Conservation (phyloP, 768 basidiomycete species). For the Artomyces pyxidatus region DNA sequence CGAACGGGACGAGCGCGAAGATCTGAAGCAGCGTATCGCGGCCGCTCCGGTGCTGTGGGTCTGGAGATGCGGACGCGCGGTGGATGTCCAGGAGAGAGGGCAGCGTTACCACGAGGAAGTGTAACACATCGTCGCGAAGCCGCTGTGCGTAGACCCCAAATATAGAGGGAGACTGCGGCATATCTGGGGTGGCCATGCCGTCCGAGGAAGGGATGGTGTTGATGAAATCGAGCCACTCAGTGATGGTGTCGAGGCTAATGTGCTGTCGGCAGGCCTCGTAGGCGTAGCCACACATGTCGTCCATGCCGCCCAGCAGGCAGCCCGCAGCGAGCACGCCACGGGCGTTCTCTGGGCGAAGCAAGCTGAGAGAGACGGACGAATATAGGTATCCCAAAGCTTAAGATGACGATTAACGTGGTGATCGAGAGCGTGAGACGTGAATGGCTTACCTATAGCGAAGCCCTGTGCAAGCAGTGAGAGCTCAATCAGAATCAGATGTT, state of each 20-base stretch:
- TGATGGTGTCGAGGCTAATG: constrained; percentile 67
- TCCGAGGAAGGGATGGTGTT: constrained; percentile 46
- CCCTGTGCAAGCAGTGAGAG: neutral
- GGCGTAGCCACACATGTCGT: constrained; percentile 72
- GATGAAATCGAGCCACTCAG: constrained; percentile 72
- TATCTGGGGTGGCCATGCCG: constrained; percentile 40
- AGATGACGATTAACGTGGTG: constrained; percentile 10
- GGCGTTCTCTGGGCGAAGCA: constrained; percentile 71
- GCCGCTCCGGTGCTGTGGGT: constrained; percentile 35
- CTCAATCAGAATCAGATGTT: neutral
- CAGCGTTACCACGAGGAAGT: constrained; percentile 68
- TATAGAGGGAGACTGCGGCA: constrained; percentile 42
- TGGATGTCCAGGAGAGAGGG: constrained; percentile 57
- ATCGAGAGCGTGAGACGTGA: constrained; percentile 2
- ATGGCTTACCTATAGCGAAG: constrained; percentile 1
- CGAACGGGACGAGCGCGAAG: constrained; percentile 78
- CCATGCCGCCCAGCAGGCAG: constrained; percentile 80
- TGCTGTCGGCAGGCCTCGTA: constrained; percentile 73
- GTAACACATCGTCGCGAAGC: constrained; percentile 69
- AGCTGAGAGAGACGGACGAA: constrained; percentile 59
- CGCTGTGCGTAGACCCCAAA: constrained; percentile 74
- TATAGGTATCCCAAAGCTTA: constrained; percentile 76
- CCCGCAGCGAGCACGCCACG: constrained; percentile 81
- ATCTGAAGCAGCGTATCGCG: constrained; percentile 67
- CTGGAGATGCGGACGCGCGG: constrained; percentile 28